Evolutionary conservation across 306 rosid species (phyloP).

Genomic region (Sphenostylis stenocarpa): DNA sequence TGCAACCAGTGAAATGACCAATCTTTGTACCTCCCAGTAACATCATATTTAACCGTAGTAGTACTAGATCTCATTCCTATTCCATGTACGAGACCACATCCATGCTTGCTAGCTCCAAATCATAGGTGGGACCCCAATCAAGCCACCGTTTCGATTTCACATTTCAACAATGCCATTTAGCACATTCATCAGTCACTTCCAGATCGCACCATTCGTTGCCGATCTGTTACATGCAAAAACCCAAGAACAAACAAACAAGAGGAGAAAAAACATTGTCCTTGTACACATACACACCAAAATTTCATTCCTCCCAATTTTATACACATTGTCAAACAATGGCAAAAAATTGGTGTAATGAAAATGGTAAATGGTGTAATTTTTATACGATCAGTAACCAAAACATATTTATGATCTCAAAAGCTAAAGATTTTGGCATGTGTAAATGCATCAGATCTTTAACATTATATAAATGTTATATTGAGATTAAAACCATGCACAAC

Average conservation of each 20-base stretch:
- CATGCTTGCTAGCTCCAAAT: neutral
- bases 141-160: neutral
- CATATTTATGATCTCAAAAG: neutral
- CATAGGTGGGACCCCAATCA: neutral
- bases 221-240: slow-evolving; percentile 15
- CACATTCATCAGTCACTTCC: slow-evolving; percentile 12
- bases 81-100: neutral
- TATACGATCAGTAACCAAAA: neutral
- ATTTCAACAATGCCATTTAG: neutral
- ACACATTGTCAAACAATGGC: neutral
- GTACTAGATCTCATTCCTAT: neutral
- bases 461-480: too few species aligned
- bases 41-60: neutral
- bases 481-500: too few species aligned
- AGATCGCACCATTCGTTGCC: neutral
- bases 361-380: neutral
- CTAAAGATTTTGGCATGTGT: neutral
- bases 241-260: neutral
- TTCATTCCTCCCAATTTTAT: neutral
- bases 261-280: neutral
- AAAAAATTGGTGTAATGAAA: neutral
- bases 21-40: neutral
- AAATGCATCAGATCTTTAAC: too few species aligned
- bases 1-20: neutral
- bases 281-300: neutral